Conservation (phyloP, 805 yeast species). For the Candida lessepsii region DNA sequence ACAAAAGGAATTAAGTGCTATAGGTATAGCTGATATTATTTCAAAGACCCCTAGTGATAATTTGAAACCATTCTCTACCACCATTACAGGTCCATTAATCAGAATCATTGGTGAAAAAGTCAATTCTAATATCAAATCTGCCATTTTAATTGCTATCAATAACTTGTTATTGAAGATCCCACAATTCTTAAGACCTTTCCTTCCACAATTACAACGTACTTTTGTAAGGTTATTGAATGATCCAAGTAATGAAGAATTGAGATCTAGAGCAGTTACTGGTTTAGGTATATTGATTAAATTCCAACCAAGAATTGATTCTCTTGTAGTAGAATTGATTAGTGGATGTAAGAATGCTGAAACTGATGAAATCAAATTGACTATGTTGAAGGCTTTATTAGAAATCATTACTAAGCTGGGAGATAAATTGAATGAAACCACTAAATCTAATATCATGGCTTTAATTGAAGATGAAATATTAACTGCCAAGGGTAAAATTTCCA, state of each 20-base stretch:
- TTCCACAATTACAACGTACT: conserved; percentile 96
- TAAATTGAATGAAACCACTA: conserved; percentile 73
- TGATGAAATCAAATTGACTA: conserved; percentile 75
- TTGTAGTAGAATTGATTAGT: conserved; percentile 76
- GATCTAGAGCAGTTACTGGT: conserved; percentile 86
- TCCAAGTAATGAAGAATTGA: conserved; percentile 63
- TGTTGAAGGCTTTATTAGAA: conserved; percentile 80
- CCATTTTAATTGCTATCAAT: conserved; percentile 84
- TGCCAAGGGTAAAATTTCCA: conserved; percentile 59
- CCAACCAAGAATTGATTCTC: conserved; percentile 93
- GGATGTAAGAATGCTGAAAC: conserved; percentile 70
- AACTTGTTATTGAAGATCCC: conserved; percentile 80
- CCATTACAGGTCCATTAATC: conserved; percentile 94
- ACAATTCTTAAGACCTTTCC: conserved; percentile 86
- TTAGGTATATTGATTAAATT: conserved; percentile 82
- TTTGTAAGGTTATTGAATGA: conserved; percentile 90
- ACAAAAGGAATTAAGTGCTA: conserved; percentile 82
- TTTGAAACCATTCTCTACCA: conserved; percentile 85
- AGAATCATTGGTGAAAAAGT: conserved; percentile 98
- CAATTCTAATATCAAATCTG: conserved; percentile 86
- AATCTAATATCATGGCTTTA: conserved; percentile 62
- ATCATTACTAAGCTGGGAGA: conserved; percentile 78
- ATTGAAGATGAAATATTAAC: conserved; percentile 66
- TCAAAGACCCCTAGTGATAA: conserved; percentile 80
- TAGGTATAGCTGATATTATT: conserved; percentile 84